Base-by-base conservation (phyloP, 495 filamentous ascomycete species). In the Lindgomyces ingoldianus region DNA sequence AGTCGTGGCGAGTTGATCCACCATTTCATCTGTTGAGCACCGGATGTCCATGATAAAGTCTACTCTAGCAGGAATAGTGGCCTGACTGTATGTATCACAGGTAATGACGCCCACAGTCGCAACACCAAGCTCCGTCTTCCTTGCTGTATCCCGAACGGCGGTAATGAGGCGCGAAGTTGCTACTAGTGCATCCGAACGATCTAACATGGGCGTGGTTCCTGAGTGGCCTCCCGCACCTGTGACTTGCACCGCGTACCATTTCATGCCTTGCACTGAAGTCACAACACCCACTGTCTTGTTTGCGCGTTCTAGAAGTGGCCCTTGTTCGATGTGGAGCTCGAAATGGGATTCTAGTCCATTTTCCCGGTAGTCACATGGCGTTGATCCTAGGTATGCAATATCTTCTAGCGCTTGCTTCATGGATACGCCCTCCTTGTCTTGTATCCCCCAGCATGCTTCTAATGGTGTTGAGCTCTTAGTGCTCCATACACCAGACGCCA, bases 241-340 rank as follows among this genome's bases (percentile, higher is more conserved):
- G 11, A 71, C 56, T 8, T 54, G 25, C 2, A 71, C 29, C 3
- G 56, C 56, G 46, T 56, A 68, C 68, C 68, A 71, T 55, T 64
- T 68, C 59, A 68, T 68, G 24, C 59, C 61, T 33, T 71, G 65
- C 14, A 71, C 69, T 10, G 47, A 56, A 16, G 59, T 71, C n/a
- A 71, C 69, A 2, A 71, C 53, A 2, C 65, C 69, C 19, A 68
- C 57, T 18, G 25, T 48, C 69, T 68, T 68, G 2, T 44, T 46
- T 19, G 27, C 60, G 4, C 57, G 21, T 24, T 71, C 65, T 41
- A 71, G 69, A 8, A 71, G 18, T 16, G 69, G 69, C 1, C 69
- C 69, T 45, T 71, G 69, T 36, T 71, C 69, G 18, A 71, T 71
- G 36, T 71, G 69, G 4, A 71, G 60, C 60, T 71, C 69, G 53